A percentile compares a stretch with the other conserved stretches of the same genome.
Evolutionary conservation across 2,329 filamentous ascomycete species (phyloP).

Genomic region (Fusarium dlaminii): DNA sequence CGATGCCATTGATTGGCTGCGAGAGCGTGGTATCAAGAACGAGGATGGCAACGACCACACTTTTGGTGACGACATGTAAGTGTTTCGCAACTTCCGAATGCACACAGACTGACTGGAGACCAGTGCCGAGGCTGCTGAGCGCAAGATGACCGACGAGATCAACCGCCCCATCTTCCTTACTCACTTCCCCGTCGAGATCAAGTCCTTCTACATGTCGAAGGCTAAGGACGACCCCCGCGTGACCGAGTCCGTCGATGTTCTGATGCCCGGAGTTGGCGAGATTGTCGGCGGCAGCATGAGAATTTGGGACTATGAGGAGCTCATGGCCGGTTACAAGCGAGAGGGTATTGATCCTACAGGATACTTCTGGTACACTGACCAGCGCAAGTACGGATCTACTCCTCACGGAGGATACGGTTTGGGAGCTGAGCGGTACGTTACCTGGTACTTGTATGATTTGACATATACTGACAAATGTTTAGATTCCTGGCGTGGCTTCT

Average conservation of each 20-base stretch:
- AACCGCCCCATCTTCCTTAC: conserved; percentile 95
- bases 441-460: neutral
- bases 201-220: conserved; percentile 99
- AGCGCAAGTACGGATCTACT: conserved; percentile 90
- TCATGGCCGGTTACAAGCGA: conserved; percentile 86
- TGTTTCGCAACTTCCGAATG: neutral
- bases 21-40: conserved; percentile 89
- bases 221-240: conserved; percentile 81
- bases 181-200: conserved; percentile 97
- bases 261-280: conserved; percentile 94
- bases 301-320: conserved; percentile 89
- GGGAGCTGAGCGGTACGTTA: conserved; percentile 76
- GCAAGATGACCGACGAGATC: conserved; percentile 96
- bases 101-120: neutral
- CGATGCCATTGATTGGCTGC: conserved; percentile 94
- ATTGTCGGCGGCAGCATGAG: conserved; percentile 98
- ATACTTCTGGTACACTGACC: conserved; percentile 99
- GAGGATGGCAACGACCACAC: conserved; percentile 89
- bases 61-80: conserved; percentile 89
- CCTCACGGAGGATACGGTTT: conserved; percentile 95
- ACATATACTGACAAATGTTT: conserved; percentile 1
- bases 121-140: conserved; percentile 89
- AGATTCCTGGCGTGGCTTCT: conserved; percentile 69
- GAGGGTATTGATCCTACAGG: conserved; percentile 85
- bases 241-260: conserved; percentile 88